phyloP scores from a whole-genome alignment of 768 basidiomycete genomes.

The Strobilomyces confusus region DNA sequence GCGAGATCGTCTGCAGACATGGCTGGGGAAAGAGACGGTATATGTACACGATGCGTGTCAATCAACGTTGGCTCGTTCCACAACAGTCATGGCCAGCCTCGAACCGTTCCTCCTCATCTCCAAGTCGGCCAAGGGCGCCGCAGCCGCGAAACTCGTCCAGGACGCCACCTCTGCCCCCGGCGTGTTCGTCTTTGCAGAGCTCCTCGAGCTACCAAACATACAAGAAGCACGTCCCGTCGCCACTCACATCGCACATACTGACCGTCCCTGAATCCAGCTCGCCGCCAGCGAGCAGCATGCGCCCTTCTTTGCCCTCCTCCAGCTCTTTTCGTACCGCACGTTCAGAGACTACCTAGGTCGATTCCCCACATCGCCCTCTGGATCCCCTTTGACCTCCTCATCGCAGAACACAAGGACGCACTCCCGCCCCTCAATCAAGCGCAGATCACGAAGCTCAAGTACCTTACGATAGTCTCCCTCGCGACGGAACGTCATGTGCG shows the following conservation, averaged over 20 bases:
- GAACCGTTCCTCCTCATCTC: constrained; percentile 92
- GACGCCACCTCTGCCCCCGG: constrained; percentile 88
- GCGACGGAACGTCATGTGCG: constrained; percentile 74
- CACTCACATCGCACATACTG: not conserved
- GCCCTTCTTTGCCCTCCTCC: constrained; percentile 60
- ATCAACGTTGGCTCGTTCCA: not conserved
- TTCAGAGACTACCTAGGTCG: constrained; percentile 78
- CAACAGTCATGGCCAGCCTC: constrained; percentile 44
- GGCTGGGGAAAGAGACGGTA: too few relatives aligned
- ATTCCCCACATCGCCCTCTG: constrained; percentile 9
- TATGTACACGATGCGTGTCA: too few relatives aligned
- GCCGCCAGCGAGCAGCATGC: constrained; percentile 58
- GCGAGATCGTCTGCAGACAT: constrained; percentile 21
- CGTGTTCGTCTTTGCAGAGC: constrained; percentile 88
- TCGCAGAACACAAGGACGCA: constrained; percentile 57
- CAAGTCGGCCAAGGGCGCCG: constrained; percentile 88
- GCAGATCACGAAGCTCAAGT: constrained; percentile 86
- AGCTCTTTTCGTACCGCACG: constrained; percentile 89
- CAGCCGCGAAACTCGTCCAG: constrained; percentile 82
- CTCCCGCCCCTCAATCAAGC: constrained; percentile 66
- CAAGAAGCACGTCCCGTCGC: constrained; percentile 58
- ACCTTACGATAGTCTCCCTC: constrained; percentile 85
- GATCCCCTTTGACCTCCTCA: constrained; percentile 4
- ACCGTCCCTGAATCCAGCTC: constrained; percentile 47
- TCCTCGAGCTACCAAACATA: constrained; percentile 78